Evolutionary conservation across 2,329 filamentous ascomycete species (phyloP), one percentile per base, ranked within the genome.

Genomic region (Ophiostoma tasmaniense): DNA sequence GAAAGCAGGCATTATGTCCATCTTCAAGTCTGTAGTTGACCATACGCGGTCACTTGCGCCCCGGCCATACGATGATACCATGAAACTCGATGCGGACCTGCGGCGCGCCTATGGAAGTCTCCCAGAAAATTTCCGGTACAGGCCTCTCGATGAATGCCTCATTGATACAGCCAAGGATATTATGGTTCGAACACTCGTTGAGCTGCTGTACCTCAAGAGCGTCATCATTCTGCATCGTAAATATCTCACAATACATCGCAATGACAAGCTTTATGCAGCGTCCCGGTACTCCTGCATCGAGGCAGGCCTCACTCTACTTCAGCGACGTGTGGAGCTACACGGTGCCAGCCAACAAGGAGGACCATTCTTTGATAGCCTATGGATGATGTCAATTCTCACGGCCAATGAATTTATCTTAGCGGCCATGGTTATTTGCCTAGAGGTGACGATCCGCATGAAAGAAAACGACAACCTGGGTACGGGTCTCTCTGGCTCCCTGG

Each of bases 171-270:
- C 74, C 0, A 66, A 70, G 2, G 66, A 74, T 1, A 76, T 79
- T 2, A 70, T 75, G 52, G 70, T 75, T 45, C 71, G 77, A 25
- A 71, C 61, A 0, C 76, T 76, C 0, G 73, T 78, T 17, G 76
- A 78, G 55, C 62, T 77, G 2, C 73, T 79, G 0, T 70, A 75
- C 55, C 71, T 75, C 11, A 78, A 79, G 55, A 73, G 73, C 11
- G 62, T 78, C 0, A 74, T 79, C 1, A 69, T 78, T 0, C 76
- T 79, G 0, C 78, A 79, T 45, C 72, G 77, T 0, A 70, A 74
- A n/a, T 55, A 55, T 13, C 25, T 55, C 22, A 22, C 11, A 55
- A 22, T 59, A 7, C 52, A 59, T 6, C 25, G 52, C 25, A 25
- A 28, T 7, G 52, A 59, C 13, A 13, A 25, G 11, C 11, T 17